Conservation (phyloP, 1,284 basidiomycete genomes). For the Naganishia albida region DNA sequence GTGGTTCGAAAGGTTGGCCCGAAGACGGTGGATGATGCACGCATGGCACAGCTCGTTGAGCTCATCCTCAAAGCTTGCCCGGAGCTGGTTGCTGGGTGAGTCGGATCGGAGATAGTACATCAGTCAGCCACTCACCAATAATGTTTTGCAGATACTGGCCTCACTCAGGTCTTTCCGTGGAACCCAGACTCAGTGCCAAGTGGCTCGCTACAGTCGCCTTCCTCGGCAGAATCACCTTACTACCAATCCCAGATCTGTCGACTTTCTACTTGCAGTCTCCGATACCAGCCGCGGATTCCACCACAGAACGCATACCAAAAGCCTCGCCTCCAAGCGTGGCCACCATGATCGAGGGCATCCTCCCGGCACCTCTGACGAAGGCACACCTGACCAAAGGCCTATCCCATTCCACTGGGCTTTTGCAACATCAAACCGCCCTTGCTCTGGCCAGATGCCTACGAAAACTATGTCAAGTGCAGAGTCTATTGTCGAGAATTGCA, state of each 20-base stretch:
- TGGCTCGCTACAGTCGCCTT: slow-evolving; percentile 88
- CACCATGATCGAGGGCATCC: slow-evolving; percentile 69
- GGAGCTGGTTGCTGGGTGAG: slow-evolving; percentile 75
- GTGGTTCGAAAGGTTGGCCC: slow-evolving; percentile 65
- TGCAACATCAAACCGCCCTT: slow-evolving; percentile 78
- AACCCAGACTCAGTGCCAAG: slow-evolving; percentile 80
- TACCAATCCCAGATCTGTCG: slow-evolving; percentile 65
- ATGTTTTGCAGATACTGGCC: slow-evolving; percentile 67
- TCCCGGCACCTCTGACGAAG: slow-evolving; percentile 72
- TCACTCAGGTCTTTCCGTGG: slow-evolving; percentile 70
- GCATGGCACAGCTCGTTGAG: slow-evolving; percentile 74
- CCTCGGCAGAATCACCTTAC: slow-evolving; percentile 71
- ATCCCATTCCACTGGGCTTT: slow-evolving; percentile 66
- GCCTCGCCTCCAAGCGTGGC: slow-evolving; percentile 71
- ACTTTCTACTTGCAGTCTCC: slow-evolving; percentile 62
- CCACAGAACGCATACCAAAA: slow-evolving; percentile 56
- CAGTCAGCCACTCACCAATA: slow-evolving; percentile 27
- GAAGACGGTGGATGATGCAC: slow-evolving; percentile 77
- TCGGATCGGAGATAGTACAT: slow-evolving; percentile 35
- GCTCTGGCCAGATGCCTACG: slow-evolving; percentile 69
- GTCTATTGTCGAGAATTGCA: slow-evolving; percentile 60
- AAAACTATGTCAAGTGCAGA: slow-evolving; percentile 66
- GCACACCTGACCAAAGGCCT: slow-evolving; percentile 75
- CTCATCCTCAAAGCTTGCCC: slow-evolving; percentile 78
- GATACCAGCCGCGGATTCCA: slow-evolving; percentile 37